Evolutionary conservation across 495 filamentous ascomycete species (phyloP), one percentile per base, ranked within the genome.

Genomic region (Neurospora hispaniola): DNA sequence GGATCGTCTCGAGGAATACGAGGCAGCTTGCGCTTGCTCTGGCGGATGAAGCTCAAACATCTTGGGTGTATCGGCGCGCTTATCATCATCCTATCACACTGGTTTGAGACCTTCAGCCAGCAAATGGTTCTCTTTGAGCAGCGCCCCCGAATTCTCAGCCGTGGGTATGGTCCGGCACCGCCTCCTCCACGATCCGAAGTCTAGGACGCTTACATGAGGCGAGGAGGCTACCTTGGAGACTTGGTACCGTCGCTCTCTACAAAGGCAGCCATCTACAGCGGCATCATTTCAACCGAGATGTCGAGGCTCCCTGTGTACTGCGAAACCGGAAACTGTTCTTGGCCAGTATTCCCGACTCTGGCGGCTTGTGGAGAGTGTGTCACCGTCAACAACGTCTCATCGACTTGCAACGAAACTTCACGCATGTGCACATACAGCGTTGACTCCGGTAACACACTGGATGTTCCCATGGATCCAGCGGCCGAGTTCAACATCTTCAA

Each of bases 41-140:
- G 75, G 79, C 73, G 76, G 43, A 78, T 83, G 81, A 80, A 77
- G 75, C 74, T 70, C 40, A 79, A 78, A 18, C 80, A 83, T 66
- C 71, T 81, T 5, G 81, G 79, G 0, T 82, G 80, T 42, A 69
- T 82, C n/a, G 82, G 81, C 35, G 80, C 82, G 1, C 71, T 74
- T 11, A 81, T 83, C 54, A 71, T 78, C 2, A 76, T 82, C 46
- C 71, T 82, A 5, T 75, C 75, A 18, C 78, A 81, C 38, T 79
- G 81, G 35, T 82, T 83, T 70, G 81, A 83, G 74, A 78, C 77
- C 4, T 79, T 82, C 44, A 80, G 78, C 10, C 80, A 81, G 71
- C 75, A 81, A 71, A 83, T 83, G 79, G 79, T 82, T n/a, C 73
- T 70, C 14, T 80, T 80, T 73, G 76, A 78, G n/a, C 75, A 82